Base-by-base conservation (phyloP, 306 rosid genomes). In the Prunus mongolica region DNA sequence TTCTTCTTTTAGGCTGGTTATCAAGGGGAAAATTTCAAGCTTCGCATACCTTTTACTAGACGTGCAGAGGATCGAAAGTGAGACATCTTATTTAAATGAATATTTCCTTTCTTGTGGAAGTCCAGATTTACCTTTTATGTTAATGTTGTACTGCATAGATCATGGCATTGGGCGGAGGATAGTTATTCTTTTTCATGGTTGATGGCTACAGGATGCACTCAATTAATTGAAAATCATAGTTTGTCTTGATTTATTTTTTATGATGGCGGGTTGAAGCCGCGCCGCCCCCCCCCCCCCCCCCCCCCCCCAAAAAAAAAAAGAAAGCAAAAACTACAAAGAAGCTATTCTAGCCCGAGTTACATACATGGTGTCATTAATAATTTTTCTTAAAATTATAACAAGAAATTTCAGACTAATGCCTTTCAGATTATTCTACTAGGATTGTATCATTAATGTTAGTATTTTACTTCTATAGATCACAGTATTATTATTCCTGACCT, bases 51-150 rank as follows among this genome's bases (percentile, higher is more conserved):
- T 68, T 95, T 95, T 69, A 91, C 97, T 5, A 89, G 97, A 78
- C 90, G 79, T 22, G 99, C 97, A 55, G 92, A 81, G 82, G 89
- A 92, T 82, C 88, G 99, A 82, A 95, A 89, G 99, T 92, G 73
- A 87, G 97, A 65, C 82, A 72, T 82, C 76, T 67, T 80, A 66
- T 78, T 65, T 34, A 74, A 67, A 18, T 54, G 52, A 75, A 19
- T 34, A 62, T 78, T 24, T 69, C 19, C 38, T 25, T 34, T 18
- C 54, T 18, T 66, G 8, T 51, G 52, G 70, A 70, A 55, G 61
- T 34, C 73, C 27, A 30, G 49, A 52, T 49, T 78, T 49, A 71
- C 69, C 54, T 78, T 28, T 66, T 66, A 44, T 66, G 16, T 45
- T 18, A 30, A 12, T 45, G 20, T 32, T 2, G 4, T 60, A 12